phyloP scores from a whole-genome alignment of 768 basidiomycete genomes.

The Pisolithus tinctorius region DNA sequence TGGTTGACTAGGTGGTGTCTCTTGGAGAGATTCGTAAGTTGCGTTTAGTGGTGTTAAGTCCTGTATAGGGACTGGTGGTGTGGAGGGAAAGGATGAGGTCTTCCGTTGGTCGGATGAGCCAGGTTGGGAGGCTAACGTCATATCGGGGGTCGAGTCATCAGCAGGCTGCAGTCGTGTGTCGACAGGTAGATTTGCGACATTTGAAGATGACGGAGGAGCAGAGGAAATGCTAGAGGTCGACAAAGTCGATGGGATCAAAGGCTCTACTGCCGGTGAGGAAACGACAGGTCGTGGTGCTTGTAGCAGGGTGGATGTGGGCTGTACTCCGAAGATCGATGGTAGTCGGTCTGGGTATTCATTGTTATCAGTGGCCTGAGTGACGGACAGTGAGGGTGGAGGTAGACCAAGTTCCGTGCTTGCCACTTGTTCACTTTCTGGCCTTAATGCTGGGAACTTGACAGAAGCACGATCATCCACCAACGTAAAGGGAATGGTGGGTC shows the following conservation, averaged over 20 bases:
- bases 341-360: not conserved
- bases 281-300: not conserved
- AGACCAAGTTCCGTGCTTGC: not conserved
- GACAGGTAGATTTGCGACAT: too few species aligned
- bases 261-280: not conserved
- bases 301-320: not conserved
- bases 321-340: not conserved
- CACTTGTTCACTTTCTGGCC: not conserved
- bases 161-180: too few species aligned
- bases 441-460: not conserved
- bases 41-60: slow-evolving; percentile 4
- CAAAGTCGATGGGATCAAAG: not conserved
- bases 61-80: slow-evolving; percentile 4
- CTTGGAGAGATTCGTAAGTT: not conserved
- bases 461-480: too few species aligned
- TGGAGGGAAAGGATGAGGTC: slow-evolving; percentile 4
- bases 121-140: too few species aligned
- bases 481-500: not conserved
- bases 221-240: not conserved
- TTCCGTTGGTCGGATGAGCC: not conserved
- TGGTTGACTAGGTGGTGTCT: slow-evolving; percentile 14
- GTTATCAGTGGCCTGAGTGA: slow-evolving; percentile 1
- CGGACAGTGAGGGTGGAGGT: not conserved
- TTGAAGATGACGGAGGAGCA: too few species aligned
- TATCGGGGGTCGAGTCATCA: too few species aligned